A percentile compares a stretch with the other conserved stretches of the same genome.
These are phyloP conservation scores for Taiwanofungus camphoratus DNA, from an alignment of 1,284 basidiomycete genomes.

Conservation along the genomic window DNA sequence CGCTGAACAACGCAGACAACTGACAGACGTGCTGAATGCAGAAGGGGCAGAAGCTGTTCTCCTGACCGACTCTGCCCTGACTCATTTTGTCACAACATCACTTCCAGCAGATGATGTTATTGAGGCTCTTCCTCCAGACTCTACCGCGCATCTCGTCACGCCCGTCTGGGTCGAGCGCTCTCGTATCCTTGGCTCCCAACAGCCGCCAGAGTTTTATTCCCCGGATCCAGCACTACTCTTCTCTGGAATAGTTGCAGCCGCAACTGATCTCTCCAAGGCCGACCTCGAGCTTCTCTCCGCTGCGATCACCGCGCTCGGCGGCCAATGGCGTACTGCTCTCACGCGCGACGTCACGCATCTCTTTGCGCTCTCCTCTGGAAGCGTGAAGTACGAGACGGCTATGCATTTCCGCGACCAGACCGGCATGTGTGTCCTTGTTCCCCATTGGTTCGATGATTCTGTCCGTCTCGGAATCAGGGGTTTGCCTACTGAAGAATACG, in stretches of 20 bases:
- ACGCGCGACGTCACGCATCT: conserved; percentile 85
- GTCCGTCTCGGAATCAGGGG: conserved; percentile 55
- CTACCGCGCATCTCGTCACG: conserved; percentile 19
- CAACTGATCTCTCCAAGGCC: conserved; percentile 53
- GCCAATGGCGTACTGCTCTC: conserved; percentile 70
- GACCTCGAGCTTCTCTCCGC: conserved; percentile 73
- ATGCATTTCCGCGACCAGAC: conserved; percentile 51
- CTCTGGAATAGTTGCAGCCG: conserved; percentile 73
- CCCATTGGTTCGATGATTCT: conserved; percentile 83
- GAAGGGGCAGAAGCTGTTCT: conserved; percentile 18
- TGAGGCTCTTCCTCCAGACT: conserved; percentile 18
- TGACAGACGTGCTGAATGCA: conserved; percentile 18
- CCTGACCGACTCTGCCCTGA: conserved; percentile 17
- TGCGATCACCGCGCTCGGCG: conserved; percentile 73
- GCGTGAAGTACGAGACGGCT: conserved; percentile 58
- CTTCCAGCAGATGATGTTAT: conserved; percentile 21
- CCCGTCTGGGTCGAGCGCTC: conserved; percentile 64
- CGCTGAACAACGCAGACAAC: conserved; percentile 13
- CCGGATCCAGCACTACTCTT: conserved; percentile 74
- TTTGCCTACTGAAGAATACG: conserved; percentile 56
- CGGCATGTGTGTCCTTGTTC: conserved; percentile 57
- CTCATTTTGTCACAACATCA: conserved; percentile 23
- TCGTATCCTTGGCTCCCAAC: conserved; percentile 48
- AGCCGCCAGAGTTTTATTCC: conserved; percentile 61
- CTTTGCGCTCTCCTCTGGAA: conserved; percentile 50